phyloP scores from a whole-genome alignment of 257 asterid genomes.

The Solanum lycopersicoides region DNA sequence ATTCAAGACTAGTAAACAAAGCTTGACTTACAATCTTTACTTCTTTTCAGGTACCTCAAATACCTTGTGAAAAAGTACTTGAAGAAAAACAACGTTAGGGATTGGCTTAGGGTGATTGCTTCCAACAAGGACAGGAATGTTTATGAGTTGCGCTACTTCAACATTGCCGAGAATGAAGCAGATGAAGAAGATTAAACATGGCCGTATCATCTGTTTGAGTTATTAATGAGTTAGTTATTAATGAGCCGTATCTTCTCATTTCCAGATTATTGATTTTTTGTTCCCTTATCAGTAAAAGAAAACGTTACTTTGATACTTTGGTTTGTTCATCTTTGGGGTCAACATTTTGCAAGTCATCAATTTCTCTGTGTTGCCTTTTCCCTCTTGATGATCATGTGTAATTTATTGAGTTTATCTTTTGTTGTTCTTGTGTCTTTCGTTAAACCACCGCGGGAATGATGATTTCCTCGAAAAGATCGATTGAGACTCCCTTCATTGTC shows the following conservation, averaged over 20 bases:
- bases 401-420: background rate
- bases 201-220: background rate
- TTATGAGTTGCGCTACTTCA: constrained; percentile 67
- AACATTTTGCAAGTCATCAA: background rate
- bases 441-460: no score
- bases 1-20: background rate
- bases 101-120: constrained; percentile 79
- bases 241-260: no score
- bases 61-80: constrained; percentile 70
- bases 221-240: no score
- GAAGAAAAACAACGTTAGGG: constrained; percentile 75
- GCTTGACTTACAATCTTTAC: background rate
- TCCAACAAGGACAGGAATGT: constrained; percentile 69
- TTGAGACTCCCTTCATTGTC: no score
- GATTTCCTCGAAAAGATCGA: background rate
- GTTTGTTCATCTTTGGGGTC: background rate
- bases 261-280: background rate
- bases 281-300: background rate
- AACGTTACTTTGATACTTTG: background rate
- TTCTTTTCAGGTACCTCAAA: constrained; percentile 46
- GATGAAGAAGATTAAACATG: constrained; percentile 40
- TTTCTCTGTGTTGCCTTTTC: background rate
- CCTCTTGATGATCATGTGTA: background rate
- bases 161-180: constrained; percentile 73
- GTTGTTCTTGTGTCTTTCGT: background rate